Conservation (phyloP, 2,329 filamentous ascomycete genomes). For the Diaporthe capsici region DNA sequence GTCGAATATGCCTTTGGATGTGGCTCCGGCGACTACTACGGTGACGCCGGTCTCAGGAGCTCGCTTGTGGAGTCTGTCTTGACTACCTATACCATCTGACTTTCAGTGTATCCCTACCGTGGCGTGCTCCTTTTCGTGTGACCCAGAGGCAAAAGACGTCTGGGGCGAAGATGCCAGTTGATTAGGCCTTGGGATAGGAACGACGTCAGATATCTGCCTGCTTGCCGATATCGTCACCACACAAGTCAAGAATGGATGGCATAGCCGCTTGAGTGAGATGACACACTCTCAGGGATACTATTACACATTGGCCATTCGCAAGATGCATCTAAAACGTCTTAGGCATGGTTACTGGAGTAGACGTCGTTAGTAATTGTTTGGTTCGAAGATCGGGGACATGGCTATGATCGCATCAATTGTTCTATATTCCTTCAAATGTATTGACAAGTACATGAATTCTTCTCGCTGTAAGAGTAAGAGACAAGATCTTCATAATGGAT, state of each 20-base stretch:
- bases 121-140: no score
- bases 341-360: neutral
- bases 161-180: no score
- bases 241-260: neutral
- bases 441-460: neutral
- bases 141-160: no score
- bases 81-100: no score
- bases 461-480: neutral
- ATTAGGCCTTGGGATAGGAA: no score
- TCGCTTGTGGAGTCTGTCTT: no score
- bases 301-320: no score
- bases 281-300: neutral
- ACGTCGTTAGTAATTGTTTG: neutral
- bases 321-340: neutral
- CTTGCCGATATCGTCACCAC: neutral
- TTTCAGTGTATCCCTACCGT: no score
- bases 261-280: neutral
- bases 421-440: neutral
- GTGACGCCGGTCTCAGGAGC: no score
- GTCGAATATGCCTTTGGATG: no score
- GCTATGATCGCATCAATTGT: neutral
- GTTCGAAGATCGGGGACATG: neutral
- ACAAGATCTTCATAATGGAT: neutral
- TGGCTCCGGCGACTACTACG: no score
- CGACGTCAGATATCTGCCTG: no score